Base-by-base conservation (phyloP, 192 early-diverging fungal species). In the Rhizoclosmatium globosum region DNA sequence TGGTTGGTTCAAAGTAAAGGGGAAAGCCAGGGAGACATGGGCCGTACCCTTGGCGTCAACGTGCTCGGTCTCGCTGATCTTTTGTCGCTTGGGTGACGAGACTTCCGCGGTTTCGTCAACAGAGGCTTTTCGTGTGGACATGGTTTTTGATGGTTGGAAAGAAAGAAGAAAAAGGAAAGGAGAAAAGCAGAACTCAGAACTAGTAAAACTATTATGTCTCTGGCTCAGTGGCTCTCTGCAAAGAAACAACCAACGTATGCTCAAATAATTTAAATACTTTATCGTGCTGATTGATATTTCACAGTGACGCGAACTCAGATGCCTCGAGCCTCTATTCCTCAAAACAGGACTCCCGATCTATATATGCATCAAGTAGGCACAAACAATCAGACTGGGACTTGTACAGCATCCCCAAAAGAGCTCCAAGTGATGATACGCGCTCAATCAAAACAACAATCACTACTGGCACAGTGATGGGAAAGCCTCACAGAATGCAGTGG, bases 401-500 rank as follows among this genome's bases (percentile, higher is more conserved):
- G 6, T 53, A 31, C 31, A 31, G 31, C 31, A 7, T 53, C 50
- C 50, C 50, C 6, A 13, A 7, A 7, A 53, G 50, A 53, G 50
- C 17, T 53, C 17, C 50, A 53, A 53, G 9, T 21, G 53, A 71
- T 17, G 74, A 76, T 56, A 67, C 74, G 48, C 57, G 74, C 6
- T 67, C 64, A 2, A 43, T 76, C 11, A 45, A 56, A 47, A 76
- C 74, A 39, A 53, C 64, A 4, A 66, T 76, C 64, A 76, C 74
- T 4, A 64, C 73, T 42, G 17, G 38, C 42, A 74, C 73, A 19
- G 61, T 64, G 1, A 6, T 58, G 31, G 73, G 73, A 19, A 74
- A 74, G 62, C 73, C 73, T n/a, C 73, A 74, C n/a, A 11, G 74
- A 13, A 76, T 76, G 48, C 74, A 76, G 47, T 76, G 74, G 74